These are phyloP conservation scores for Penicillium egyptiacum DNA, from an alignment of 495 filamentous ascomycete genomes.

Conservation along the genomic window DNA sequence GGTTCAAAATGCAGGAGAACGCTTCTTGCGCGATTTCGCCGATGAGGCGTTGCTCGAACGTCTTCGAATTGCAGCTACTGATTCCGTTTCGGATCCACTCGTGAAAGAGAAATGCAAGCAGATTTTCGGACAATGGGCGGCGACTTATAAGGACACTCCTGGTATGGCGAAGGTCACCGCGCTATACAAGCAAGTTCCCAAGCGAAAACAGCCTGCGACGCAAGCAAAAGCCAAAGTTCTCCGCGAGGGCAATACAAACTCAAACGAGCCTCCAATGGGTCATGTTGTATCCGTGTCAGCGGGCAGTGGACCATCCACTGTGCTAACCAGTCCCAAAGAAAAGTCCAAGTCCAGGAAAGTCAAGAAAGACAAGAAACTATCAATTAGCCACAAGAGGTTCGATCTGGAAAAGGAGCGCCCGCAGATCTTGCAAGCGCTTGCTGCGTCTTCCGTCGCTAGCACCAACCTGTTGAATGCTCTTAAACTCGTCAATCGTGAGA, in stretches of 20 bases:
- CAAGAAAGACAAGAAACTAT: slow-evolving; percentile 40
- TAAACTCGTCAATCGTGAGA: slow-evolving; percentile 88
- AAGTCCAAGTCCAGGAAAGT: slow-evolving; percentile 41
- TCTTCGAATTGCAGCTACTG: slow-evolving; percentile 81
- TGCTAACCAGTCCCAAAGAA: slow-evolving; percentile 38
- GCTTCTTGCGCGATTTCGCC: slow-evolving; percentile 82
- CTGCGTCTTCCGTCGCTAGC: slow-evolving; percentile 80
- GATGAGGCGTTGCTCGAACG: slow-evolving; percentile 95
- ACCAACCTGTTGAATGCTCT: slow-evolving; percentile 90
- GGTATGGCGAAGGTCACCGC: slow-evolving; percentile 77
- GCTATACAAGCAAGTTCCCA: slow-evolving; percentile 78
- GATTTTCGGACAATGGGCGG: slow-evolving; percentile 86
- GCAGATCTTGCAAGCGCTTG: slow-evolving; percentile 76
- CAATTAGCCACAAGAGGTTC: slow-evolving; percentile 53
- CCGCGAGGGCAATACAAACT: slow-evolving; percentile 62
- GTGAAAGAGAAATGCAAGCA: slow-evolving; percentile 84
- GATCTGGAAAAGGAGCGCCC: slow-evolving; percentile 87
- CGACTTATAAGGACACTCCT: slow-evolving; percentile 73
- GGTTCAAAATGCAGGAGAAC: slow-evolving; percentile 88
- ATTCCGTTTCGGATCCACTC: slow-evolving; percentile 76
- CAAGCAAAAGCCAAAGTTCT: slow-evolving; percentile 80
- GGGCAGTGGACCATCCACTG: slow-evolving; percentile 40
- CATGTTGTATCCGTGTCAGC: slow-evolving; percentile 46
- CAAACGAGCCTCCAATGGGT: slow-evolving; percentile 58
- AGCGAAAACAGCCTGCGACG: slow-evolving; percentile 60